These are phyloP conservation scores for Ananas comosus DNA, from an alignment of 176 grass and related monocot species.

Conservation along the genomic window DNA sequence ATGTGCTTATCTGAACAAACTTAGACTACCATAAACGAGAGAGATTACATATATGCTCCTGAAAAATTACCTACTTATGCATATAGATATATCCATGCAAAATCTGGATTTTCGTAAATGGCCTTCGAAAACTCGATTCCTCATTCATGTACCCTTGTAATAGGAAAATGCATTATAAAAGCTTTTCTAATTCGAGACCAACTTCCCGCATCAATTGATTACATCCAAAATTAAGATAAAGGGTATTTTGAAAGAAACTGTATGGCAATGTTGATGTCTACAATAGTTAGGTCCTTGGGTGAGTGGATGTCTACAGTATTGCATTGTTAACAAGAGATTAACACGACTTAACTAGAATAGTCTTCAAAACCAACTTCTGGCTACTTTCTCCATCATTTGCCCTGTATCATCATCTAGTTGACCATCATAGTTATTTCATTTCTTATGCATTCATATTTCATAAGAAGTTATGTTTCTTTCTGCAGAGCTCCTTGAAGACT, in stretches of 20 bases:
- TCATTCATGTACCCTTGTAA: too few species aligned
- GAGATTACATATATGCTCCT: too few species aligned
- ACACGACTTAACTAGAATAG: background rate
- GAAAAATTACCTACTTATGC: too few species aligned
- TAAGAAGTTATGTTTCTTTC: conserved; percentile 5
- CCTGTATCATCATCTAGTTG: background rate
- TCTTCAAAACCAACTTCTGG: background rate
- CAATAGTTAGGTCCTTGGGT: background rate
- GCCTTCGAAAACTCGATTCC: too few species aligned
- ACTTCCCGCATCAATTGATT: too few species aligned
- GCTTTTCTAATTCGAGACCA: too few species aligned
- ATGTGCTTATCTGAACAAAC: background rate
- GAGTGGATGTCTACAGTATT: background rate
- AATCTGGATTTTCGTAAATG: too few species aligned
- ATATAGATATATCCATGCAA: too few species aligned
- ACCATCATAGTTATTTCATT: background rate
- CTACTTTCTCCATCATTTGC: background rate
- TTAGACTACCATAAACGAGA: background rate
- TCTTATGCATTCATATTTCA: background rate
- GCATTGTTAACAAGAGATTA: background rate
- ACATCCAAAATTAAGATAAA: too few species aligned
- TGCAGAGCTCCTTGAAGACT: conserved; percentile 56
- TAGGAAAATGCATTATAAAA: too few species aligned
- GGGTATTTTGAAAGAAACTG: too few species aligned
- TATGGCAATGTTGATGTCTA: background rate